Evolutionary conservation across 768 basidiomycete genomes (phyloP).

Genomic region (Tephrocybe sp.): DNA sequence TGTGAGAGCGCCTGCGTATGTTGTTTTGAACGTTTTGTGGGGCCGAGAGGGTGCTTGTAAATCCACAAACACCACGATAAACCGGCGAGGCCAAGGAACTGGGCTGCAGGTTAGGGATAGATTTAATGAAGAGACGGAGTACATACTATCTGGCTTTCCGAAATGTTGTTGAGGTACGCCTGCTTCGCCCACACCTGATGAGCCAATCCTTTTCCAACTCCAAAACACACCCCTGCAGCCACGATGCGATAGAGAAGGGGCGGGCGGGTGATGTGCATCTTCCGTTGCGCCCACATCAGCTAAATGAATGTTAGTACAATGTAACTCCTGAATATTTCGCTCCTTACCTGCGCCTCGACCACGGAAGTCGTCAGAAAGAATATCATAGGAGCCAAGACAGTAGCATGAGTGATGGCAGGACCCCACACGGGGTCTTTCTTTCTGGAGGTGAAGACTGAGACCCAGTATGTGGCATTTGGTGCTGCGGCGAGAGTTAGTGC

Average conservation of each 20-base stretch:
- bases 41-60: conserved; percentile 15
- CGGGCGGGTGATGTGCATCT: conserved; percentile 7
- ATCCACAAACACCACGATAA: conserved; percentile 31
- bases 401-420: conserved; percentile 56
- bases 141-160: conserved; percentile 43
- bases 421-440: conserved; percentile 53
- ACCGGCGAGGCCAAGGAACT: conserved; percentile 33
- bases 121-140: not conserved
- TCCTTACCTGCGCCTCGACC: conserved; percentile 28
- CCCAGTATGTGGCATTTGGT: conserved; percentile 70
- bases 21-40: conserved; percentile 18
- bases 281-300: conserved; percentile 11
- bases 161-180: conserved; percentile 26
- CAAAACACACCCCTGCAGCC: conserved; percentile 25
- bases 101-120: conserved; percentile 7
- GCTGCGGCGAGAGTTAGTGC: conserved; percentile 43
- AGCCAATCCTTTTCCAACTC: conserved; percentile 24
- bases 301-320: not conserved
- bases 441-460: conserved; percentile 59
- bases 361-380: conserved; percentile 50
- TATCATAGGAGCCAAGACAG: conserved; percentile 57
- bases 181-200: conserved; percentile 30
- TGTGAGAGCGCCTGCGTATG: conserved; percentile 16
- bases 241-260: conserved; percentile 21
- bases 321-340: not conserved